Conservation (phyloP, 2,329 filamentous ascomycete species). For the Teratosphaeria destructans region DNA sequence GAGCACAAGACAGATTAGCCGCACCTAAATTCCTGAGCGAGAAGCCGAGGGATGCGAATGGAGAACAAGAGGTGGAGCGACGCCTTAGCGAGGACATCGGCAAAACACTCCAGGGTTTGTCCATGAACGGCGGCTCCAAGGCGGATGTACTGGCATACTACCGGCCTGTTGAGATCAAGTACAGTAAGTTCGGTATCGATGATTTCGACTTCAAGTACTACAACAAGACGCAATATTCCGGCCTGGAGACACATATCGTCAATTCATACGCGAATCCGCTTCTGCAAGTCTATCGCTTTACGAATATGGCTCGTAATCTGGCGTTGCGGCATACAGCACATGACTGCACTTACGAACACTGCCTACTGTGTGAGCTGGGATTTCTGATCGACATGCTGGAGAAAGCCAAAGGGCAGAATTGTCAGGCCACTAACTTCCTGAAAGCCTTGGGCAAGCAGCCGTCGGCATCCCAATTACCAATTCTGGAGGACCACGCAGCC, state of each 20-base stretch:
- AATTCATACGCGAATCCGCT: constrained; percentile 95
- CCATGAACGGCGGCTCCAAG: constrained; percentile 61
- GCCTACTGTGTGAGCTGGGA: constrained; percentile 85
- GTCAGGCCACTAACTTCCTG: constrained; percentile 88
- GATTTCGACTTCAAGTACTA: constrained; percentile 98
- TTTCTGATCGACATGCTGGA: constrained; percentile 97
- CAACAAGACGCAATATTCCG: constrained; percentile 85
- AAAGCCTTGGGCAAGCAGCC: constrained; percentile 79
- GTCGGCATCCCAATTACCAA: constrained; percentile 63
- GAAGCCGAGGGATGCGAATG: constrained; percentile 54
- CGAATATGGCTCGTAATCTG: constrained; percentile 75
- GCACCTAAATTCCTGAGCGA: constrained; percentile 93
- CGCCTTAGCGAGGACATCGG: constrained; percentile 47
- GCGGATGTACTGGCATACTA: constrained; percentile 83
- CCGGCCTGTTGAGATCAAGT: constrained; percentile 92
- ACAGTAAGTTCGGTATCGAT: constrained; percentile 97
- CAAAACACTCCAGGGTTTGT: constrained; percentile 56
- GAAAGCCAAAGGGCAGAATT: constrained; percentile 87
- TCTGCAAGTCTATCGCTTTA: constrained; percentile 84
- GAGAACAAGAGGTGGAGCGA: constrained; percentile 31
- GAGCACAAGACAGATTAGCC: constrained; percentile 51
- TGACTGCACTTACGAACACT: constrained; percentile 70
- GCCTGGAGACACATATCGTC: constrained; percentile 88
- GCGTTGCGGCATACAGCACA: constrained; percentile 82
- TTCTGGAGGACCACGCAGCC: constrained; percentile 74